phyloP scores from a whole-genome alignment of 768 basidiomycete species.

The Leccinum boreale region DNA sequence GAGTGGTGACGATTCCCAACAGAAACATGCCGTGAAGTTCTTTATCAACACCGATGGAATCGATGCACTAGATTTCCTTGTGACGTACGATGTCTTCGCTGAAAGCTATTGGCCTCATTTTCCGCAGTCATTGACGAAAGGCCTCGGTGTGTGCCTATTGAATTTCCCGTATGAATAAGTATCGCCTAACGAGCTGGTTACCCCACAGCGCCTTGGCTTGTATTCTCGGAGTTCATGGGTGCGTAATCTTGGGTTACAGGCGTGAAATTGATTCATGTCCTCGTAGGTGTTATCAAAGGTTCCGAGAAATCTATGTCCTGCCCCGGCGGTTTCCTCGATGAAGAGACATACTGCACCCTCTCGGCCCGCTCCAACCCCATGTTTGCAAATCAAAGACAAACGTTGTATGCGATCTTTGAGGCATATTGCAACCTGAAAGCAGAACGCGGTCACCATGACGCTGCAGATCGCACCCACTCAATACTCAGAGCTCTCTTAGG shows the following conservation, averaged over 20 bases:
- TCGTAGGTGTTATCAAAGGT: slow-evolving; percentile 62
- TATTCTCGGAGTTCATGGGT: slow-evolving; percentile 68
- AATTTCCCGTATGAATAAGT: background rate
- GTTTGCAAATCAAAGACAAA: slow-evolving; percentile 48
- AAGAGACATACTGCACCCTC: slow-evolving; percentile 42
- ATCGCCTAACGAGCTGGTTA: background rate
- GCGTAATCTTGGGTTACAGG: slow-evolving; percentile 1
- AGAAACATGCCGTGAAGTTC: slow-evolving; percentile 3
- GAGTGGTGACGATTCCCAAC: slow-evolving; percentile 3
- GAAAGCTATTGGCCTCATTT: slow-evolving; percentile 60
- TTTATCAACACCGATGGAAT: slow-evolving; percentile 16
- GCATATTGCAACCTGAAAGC: slow-evolving; percentile 47
- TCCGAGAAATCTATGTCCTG: slow-evolving; percentile 49
- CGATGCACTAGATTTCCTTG: slow-evolving; percentile 20
- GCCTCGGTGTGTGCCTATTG: slow-evolving; percentile 41
- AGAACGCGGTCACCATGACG: slow-evolving; percentile 44
- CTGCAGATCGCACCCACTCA: slow-evolving; percentile 60
- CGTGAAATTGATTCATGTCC: background rate
- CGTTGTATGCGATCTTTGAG: slow-evolving; percentile 53
- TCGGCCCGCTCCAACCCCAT: slow-evolving; percentile 51
- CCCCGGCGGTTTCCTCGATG: slow-evolving; percentile 40
- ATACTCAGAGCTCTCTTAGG: slow-evolving; percentile 40
- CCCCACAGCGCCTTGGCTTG: slow-evolving; percentile 52
- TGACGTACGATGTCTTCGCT: slow-evolving; percentile 49
- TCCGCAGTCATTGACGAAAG: slow-evolving; percentile 46